Evolutionary conservation across 495 filamentous ascomycete species (phyloP).

Genomic region (Penicillium macrosclerotiorum): DNA sequence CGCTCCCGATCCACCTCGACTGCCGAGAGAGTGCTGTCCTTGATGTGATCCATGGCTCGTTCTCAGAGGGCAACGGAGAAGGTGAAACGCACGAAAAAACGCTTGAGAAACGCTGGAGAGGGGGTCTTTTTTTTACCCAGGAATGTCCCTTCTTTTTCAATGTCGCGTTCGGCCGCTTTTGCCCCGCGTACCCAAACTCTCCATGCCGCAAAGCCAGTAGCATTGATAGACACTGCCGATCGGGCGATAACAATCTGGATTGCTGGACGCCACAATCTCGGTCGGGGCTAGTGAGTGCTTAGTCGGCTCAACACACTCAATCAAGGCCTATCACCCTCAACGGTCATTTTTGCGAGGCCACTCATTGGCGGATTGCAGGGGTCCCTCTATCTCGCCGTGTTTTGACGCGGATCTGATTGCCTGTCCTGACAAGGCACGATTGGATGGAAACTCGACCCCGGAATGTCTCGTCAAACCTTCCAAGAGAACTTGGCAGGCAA

Average conservation of each 20-base stretch:
- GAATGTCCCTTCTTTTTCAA: neutral
- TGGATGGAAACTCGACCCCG: too few species aligned
- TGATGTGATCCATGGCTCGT: constrained; percentile 17
- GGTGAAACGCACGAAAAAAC: neutral
- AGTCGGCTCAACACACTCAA: constrained; percentile 4
- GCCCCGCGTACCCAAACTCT: constrained; percentile 14
- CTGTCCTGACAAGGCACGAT: too few species aligned
- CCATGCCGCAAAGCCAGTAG: constrained; percentile 12
- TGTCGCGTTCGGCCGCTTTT: constrained; percentile 1
- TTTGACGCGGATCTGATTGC: too few species aligned
- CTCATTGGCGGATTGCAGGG: too few species aligned
- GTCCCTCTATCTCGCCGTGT: too few species aligned
- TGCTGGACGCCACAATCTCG: constrained; percentile 3
- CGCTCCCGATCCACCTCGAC: constrained; percentile 16
- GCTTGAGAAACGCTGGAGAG: neutral
- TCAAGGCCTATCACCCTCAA: constrained; percentile 10
- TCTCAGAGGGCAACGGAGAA: too few species aligned
- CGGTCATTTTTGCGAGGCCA: too few species aligned
- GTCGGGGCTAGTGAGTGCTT: constrained; percentile 20
- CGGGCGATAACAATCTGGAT: constrained; percentile 13
- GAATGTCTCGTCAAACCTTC: too few species aligned
- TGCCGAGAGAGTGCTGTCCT: constrained; percentile 12
- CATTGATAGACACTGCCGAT: constrained; percentile 19
- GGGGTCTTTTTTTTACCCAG: neutral
- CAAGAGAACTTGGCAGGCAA: too few species aligned